Evolutionary conservation across 176 grass and related monocot genomes (phyloP), one percentile per base, ranked within the genome.

Genomic region (Chrysopogon serrulatus): DNA sequence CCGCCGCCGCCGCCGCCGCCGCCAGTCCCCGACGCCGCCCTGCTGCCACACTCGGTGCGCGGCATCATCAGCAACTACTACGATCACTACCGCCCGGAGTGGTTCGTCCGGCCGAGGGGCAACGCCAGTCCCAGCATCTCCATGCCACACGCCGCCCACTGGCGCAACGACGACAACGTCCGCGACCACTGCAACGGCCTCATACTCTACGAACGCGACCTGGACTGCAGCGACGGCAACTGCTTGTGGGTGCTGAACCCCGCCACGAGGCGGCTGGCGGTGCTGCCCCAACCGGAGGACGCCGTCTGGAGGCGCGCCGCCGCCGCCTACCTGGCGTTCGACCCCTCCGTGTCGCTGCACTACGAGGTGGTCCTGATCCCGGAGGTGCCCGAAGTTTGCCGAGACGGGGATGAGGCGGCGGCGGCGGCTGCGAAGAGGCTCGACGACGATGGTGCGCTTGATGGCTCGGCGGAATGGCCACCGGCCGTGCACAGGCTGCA

Each of bases 171-270:
- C 5, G 57, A 12, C 10, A 10, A n/a, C 23, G 10, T 28, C 24
- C 24, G 10, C 57, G 57, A 61, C 57, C 57, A 28, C 57, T 61
- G 57, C 57, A 61, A 61, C 24, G 57, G 57, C 57, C 57, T 61
- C 57, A 61, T 61, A n/a, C 57, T 61, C 57, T 61, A 61, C 57
- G 57, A 61, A 49, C 47, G 47, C 47, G 17, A 19, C 14, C n/a
- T n/a, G n/a, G n/a, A n/a, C n/a, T 16, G 1, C 17, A 0, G 1
- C 47, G 5, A 49, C 4, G 1, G n/a, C n/a, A n/a, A 2, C 0
- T 6, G 4, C 4, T 1, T 49, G 47, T 49, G 47, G 47, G 47
- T 49, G 16, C 5, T 49, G 17, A 61, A 61, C 9, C 57, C 57
- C 3, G 57, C 57, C 1, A 61, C 57, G 8, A 9, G 10, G 57